A percentile compares a stretch with the other conserved stretches of the same genome.
Conservation (phyloP, 805 yeast genomes). For the Kuraishia piskuri region DNA sequence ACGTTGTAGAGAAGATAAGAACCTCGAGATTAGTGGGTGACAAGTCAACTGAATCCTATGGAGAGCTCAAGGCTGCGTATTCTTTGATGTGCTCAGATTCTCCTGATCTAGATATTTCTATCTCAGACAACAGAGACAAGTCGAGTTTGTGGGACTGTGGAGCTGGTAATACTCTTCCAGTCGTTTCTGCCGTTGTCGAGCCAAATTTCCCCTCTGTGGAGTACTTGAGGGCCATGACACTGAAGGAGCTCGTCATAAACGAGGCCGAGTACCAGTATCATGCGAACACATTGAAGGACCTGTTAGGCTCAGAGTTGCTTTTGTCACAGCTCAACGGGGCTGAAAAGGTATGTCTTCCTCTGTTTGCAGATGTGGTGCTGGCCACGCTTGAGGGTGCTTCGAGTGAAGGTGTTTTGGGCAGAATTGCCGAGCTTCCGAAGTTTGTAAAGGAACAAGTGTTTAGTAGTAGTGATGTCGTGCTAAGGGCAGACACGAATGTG, state of each 20-base stretch:
- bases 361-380: background rate
- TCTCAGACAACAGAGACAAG: slow-evolving; percentile 54
- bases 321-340: slow-evolving; percentile 8
- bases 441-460: background rate
- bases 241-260: slow-evolving; percentile 32
- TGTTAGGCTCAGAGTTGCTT: background rate
- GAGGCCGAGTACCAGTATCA: slow-evolving; percentile 15
- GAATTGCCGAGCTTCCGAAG: background rate
- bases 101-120: slow-evolving; percentile 20
- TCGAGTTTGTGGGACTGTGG: slow-evolving; percentile 46
- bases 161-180: slow-evolving; percentile 5
- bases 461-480: background rate
- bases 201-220: slow-evolving; percentile 7
- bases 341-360: slow-evolving; percentile 12
- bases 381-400: slow-evolving; percentile 12
- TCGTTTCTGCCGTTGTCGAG: background rate
- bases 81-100: slow-evolving; percentile 13
- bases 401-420: background rate
- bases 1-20: slow-evolving; percentile 25
- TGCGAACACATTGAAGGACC: slow-evolving; percentile 6
- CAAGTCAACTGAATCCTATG: slow-evolving; percentile 2
- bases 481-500: slow-evolving; percentile 4
- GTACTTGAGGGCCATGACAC: slow-evolving; percentile 27
- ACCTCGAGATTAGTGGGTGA: slow-evolving; percentile 22
- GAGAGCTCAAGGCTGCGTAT: slow-evolving; percentile 7